phyloP scores from a whole-genome alignment of 441 rosid genomes.

The Capsella rubella region DNA sequence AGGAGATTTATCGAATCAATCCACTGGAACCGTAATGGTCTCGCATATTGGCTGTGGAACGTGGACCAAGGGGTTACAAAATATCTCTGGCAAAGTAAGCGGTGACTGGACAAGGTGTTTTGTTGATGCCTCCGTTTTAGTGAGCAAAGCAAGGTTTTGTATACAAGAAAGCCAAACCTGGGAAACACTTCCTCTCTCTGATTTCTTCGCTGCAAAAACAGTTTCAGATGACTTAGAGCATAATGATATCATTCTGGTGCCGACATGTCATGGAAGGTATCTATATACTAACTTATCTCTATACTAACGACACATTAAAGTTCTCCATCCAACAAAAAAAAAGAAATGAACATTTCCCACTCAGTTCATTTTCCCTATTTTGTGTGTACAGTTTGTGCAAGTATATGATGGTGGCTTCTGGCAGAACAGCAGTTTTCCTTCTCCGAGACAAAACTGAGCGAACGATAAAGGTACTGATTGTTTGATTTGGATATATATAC shows the following conservation, averaged over 20 bases:
- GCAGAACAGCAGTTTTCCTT: conserved; percentile 68
- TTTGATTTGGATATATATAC: conserved; percentile 3
- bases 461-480: conserved; percentile 55
- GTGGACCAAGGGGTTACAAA: conserved; percentile 60
- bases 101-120: conserved; percentile 71
- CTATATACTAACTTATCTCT: background rate
- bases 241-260: conserved; percentile 63
- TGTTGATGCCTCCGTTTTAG: conserved; percentile 62
- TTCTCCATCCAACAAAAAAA: conserved; percentile 1
- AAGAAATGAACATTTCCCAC: background rate
- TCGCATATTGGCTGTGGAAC: conserved; percentile 87
- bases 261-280: conserved; percentile 81
- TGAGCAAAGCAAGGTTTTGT: conserved; percentile 72
- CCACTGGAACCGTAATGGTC: conserved; percentile 65
- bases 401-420: conserved; percentile 78
- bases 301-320: background rate
- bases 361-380: conserved; percentile 13
- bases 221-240: conserved; percentile 53
- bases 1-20: conserved; percentile 37
- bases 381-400: conserved; percentile 66
- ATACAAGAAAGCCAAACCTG: conserved; percentile 81
- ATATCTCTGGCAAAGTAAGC: conserved; percentile 44
- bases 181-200: conserved; percentile 77
- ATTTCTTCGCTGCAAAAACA: conserved; percentile 51
- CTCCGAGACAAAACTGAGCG: conserved; percentile 44